Percentiles rank a stretch among this genome's conserved stretches.
These are phyloP conservation scores for Niveomyces coronatus DNA, from an alignment of 2,329 filamentous ascomycete genomes.

Conservation along the genomic window DNA sequence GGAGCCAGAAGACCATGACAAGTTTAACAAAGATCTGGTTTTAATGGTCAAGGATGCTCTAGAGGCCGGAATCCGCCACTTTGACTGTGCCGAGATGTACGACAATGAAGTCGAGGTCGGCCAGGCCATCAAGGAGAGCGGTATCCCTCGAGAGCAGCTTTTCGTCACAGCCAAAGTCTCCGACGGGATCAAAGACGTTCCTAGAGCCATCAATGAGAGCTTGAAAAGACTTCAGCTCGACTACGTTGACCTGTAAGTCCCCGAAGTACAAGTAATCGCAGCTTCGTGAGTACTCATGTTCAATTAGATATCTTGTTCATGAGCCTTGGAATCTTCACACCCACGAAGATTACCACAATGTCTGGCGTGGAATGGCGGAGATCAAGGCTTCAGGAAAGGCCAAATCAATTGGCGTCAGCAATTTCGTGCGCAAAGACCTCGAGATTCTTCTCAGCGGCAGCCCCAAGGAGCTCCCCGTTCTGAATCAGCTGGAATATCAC, in stretches of 20 bases:
- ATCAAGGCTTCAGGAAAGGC: neutral
- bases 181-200: conserved; percentile 2
- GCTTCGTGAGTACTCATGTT: neutral
- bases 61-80: conserved; percentile 47
- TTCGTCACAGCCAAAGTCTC: conserved; percentile 43
- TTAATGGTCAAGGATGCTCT: conserved; percentile 22
- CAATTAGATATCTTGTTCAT: conserved; percentile 2
- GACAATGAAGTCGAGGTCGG: conserved; percentile 37
- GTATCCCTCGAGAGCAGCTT: conserved; percentile 33
- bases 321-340: neutral
- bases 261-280: neutral
- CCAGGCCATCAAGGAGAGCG: conserved; percentile 34
- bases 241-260: conserved; percentile 4
- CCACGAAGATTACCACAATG: neutral
- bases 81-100: conserved; percentile 53
- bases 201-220: neutral
- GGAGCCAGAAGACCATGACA: conserved; percentile 1
- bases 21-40: conserved; percentile 1
- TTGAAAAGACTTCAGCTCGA: conserved; percentile 3
- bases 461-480: neutral
- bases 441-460: neutral
- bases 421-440: neutral
- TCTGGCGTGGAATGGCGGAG: conserved; percentile 1
- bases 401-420: conserved; percentile 4
- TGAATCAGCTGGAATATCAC: conserved; percentile 7